These are phyloP conservation scores for Linum lewisii DNA, from an alignment of 345 rosid genomes.

Conservation along the genomic window DNA sequence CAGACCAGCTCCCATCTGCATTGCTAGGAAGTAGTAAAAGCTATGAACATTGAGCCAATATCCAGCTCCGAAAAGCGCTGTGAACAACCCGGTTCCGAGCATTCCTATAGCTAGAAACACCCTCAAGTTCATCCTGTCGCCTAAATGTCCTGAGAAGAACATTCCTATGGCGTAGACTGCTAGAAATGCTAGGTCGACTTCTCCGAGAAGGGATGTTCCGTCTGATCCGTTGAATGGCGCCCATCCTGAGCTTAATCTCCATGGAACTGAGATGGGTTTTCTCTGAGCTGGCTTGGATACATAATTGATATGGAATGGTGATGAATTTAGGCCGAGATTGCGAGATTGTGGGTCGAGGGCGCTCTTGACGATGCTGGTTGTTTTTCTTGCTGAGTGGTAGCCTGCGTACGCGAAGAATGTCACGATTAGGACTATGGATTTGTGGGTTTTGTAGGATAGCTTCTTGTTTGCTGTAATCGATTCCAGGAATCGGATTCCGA, in stretches of 20 bases:
- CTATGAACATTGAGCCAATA: conserved; percentile 70
- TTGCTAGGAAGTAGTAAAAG: conserved; percentile 54
- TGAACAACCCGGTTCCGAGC: conserved; percentile 80
- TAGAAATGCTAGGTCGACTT: conserved; percentile 79
- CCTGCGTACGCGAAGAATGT: conserved; percentile 74
- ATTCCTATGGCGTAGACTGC: conserved; percentile 69
- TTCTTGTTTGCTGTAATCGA: conserved; percentile 28
- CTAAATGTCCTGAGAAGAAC: conserved; percentile 88
- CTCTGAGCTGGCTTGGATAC: conserved; percentile 18
- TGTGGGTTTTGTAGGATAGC: conserved; percentile 57
- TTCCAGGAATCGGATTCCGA: conserved; percentile 55
- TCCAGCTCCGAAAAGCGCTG: conserved; percentile 71
- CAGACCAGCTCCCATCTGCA: conserved; percentile 73
- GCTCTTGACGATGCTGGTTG: conserved; percentile 87
- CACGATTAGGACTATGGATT: conserved; percentile 68
- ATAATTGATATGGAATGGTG: conserved; percentile 29
- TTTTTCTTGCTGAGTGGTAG: conserved; percentile 83
- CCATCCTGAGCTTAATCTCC: conserved; percentile 62
- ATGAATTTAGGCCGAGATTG: conserved; percentile 20
- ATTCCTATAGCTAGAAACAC: conserved; percentile 70
- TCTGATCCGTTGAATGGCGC: conserved; percentile 64
- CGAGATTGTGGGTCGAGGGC: conserved; percentile 68
- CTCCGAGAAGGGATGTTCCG: conserved; percentile 76
- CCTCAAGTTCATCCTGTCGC: conserved; percentile 80
- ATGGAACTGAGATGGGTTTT: conserved; percentile 12